Percentiles rank a stretch among this genome's conserved stretches.
Conservation (phyloP, 1,284 basidiomycete species). For the Pseudozyma sp. region DNA sequence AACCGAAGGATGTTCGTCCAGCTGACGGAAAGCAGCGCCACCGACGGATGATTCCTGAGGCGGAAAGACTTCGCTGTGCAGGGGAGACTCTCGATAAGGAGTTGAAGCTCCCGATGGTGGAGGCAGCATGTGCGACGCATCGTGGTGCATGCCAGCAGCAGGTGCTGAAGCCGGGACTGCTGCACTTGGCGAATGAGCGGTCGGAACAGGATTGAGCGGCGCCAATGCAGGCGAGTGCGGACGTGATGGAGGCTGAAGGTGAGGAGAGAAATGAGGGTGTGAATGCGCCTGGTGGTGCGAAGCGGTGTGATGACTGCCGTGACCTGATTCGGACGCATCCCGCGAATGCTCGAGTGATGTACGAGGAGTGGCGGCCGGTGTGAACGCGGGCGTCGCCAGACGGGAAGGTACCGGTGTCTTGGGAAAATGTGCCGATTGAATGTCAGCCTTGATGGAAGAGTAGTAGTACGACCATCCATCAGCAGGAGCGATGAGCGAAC, state of each 20-base stretch:
- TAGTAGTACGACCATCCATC: conserved; percentile 77
- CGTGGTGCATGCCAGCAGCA: conserved; percentile 2
- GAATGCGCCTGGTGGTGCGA: conserved; percentile 1
- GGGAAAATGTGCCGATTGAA: conserved; percentile 46
- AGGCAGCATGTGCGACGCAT: conserved; percentile 8
- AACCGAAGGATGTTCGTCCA: conserved; percentile 46
- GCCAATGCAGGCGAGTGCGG: conserved; percentile 27
- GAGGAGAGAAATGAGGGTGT: conserved; percentile 8
- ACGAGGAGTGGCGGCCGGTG: conserved; percentile 31
- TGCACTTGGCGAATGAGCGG: neutral
- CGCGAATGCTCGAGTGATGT: conserved; percentile 36
- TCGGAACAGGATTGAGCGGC: conserved; percentile 5
- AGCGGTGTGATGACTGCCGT: conserved; percentile 10
- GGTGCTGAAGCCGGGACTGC: neutral
- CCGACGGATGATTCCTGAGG: conserved; percentile 8
- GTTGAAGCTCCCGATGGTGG: conserved; percentile 25
- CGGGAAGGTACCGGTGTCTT: conserved; percentile 48
- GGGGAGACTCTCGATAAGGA: conserved; percentile 40
- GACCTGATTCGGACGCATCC: conserved; percentile 29
- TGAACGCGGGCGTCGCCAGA: conserved; percentile 33
- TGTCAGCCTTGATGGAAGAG: conserved; percentile 51
- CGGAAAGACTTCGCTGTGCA: conserved; percentile 22
- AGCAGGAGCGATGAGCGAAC: conserved; percentile 71
- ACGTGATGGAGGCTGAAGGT: conserved; percentile 25
- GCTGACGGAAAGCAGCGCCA: conserved; percentile 34